Base-by-base conservation (phyloP, 352 stramenopile genomes). In the Globisporangium nunn region DNA sequence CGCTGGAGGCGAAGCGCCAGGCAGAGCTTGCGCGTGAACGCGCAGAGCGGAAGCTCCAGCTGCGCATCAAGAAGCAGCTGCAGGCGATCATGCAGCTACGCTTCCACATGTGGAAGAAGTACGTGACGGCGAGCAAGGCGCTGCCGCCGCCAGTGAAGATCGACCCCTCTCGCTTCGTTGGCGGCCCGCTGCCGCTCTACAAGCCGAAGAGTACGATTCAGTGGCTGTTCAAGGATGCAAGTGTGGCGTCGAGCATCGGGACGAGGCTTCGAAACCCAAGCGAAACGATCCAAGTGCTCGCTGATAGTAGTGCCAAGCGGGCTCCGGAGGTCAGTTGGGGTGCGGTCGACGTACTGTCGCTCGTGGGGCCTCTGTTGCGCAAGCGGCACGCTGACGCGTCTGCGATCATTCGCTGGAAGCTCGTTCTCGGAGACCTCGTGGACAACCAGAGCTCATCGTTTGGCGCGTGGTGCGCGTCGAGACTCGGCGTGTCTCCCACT, bases 371-470 rank as follows among this genome's bases (percentile, higher is more conserved):
- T 31, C 50, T 62, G n/a, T 63, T 85, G 54, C 56, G 28, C 12
- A 55, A 39, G 30, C 58, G 57, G 50, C 72, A 64, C 15, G 28
- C 58, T 4, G 61, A 29, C 3, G 23, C 50, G 10, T 54, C 63
- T 14, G 46, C 52, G 17, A 52, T 75, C 10, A 52, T 75, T 8
- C 56, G 66, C 8, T 93, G 80, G 80, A 93, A 93, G 56, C 60
- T 91, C 37, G 63, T 90, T 41, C 67, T 93, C 48, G 81, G 75
- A n/a, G 81, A 93, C 61, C 58, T 93, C 12, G 50, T 87, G 39
- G 73, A 86, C 54, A 65, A 62, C 52, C 62, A 68, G 7, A 63
- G 65, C 6, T 82, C 78, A 14, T 84, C 74, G 1, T 90, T 93
- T 68, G 83, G 80, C 8, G 74, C 74, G 35, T 93, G 83, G 83